Evolutionary conservation across 352 stramenopile species (phyloP), one percentile per base, ranked within the genome.

Genomic region (Blastocystis sp.): DNA sequence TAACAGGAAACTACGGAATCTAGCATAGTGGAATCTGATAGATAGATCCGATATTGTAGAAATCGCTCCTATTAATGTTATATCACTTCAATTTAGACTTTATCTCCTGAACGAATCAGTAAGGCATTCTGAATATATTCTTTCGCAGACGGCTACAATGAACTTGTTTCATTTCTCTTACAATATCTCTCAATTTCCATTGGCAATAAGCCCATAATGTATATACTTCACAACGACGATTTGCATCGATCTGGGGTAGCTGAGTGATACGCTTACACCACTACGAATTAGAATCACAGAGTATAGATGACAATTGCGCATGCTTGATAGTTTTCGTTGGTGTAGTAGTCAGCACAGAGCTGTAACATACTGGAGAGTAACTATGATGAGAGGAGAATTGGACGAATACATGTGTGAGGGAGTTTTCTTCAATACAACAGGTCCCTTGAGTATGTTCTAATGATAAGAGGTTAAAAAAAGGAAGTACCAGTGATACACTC

Each of bases 301-400:
- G 15, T 6, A 30, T 33, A 24, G 13, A 30, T 19, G 19, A 84
- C 73, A 27, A 84, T 11, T 13, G 73, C 13, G 19, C 73, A 84
- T 11, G 53, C 30, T 11, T 60, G 51, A 37, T 66, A 84, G 73
- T 84, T 68, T 27, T 66, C 56, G 15, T 64, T 60, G 27, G 11
- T 44, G 51, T 84, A 84, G 73, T 40, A 84, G 73, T 84, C 73
- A 19, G 73, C 24, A 44, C 73, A 84, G 48, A 62, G 53, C 56
- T 84, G 51, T 24, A 56, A 53, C 33, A 84, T 54, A 13, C 44
- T 37, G 22, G 73, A 66, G 24, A 44, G 73, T 11, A 84, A 57
- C 53, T 84, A 44, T 13, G 6, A 33, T 33, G 56, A 6, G 13
- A 62, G 3, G 13, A 3, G 56, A 62, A 62, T 3, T 7, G 56